Conservation (phyloP, 192 early-diverging fungal species). For the Pilobolus umbonatus region DNA sequence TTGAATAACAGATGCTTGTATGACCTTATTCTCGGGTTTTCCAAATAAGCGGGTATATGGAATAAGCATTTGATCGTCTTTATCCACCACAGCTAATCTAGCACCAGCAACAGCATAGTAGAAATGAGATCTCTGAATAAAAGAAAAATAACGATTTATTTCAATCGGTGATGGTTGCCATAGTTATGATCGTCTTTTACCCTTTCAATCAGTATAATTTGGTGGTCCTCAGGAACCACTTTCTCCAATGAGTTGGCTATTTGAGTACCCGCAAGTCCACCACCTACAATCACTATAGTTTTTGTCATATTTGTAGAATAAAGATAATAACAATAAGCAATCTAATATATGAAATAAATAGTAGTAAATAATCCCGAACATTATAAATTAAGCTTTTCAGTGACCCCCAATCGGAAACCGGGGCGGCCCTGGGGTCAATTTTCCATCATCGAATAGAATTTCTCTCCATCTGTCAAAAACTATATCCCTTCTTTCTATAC, state of each 20-base stretch:
- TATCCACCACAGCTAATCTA: constrained; percentile 40
- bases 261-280: constrained; percentile 48
- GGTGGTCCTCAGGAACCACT: constrained; percentile 28
- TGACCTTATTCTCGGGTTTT: constrained; percentile 34
- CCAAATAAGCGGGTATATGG: constrained; percentile 45
- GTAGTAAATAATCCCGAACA: too few species aligned
- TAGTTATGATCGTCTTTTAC: neutral
- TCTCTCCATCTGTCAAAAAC: too few species aligned
- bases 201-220: constrained; percentile 51
- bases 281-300: constrained; percentile 37
- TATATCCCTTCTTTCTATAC: too few species aligned
- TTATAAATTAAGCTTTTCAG: too few species aligned
- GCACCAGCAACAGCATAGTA: constrained; percentile 49
- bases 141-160: too few species aligned
- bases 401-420: too few species aligned
- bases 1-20: constrained; percentile 37
- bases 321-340: too few species aligned
- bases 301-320: too few species aligned
- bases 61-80: constrained; percentile 45
- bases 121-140: constrained; percentile 46
- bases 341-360: too few species aligned
- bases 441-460: too few species aligned
- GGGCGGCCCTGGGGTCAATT: too few species aligned
- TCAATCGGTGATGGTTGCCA: neutral
- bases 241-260: constrained; percentile 41